Evolutionary conservation across 2,329 filamentous ascomycete species (phyloP).

Genomic region (Talaromyces sp.): DNA sequence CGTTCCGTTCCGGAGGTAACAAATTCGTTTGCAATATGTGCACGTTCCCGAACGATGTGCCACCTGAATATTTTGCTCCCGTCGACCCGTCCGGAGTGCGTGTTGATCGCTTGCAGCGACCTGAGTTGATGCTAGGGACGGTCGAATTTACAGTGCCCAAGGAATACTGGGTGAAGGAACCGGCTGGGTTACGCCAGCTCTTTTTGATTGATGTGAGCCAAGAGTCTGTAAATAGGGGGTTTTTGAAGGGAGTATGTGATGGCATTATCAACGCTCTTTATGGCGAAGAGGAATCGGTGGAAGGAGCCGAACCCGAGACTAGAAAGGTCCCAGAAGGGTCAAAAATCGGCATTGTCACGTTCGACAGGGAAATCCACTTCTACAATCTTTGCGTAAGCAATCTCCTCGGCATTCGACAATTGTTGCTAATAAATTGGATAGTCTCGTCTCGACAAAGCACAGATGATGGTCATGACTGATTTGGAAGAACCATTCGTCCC

Average conservation of each 20-base stretch:
- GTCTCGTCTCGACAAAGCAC: slow-evolving; percentile 76
- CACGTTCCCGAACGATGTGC: slow-evolving; percentile 92
- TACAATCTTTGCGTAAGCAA: slow-evolving; percentile 82
- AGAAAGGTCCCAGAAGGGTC: slow-evolving; percentile 69
- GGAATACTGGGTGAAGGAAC: slow-evolving; percentile 97
- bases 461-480: slow-evolving; percentile 99
- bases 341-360: slow-evolving; percentile 93
- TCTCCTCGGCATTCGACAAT: slow-evolving; percentile 18
- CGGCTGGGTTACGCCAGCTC: slow-evolving; percentile 80
- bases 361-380: slow-evolving; percentile 95
- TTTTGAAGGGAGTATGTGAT: slow-evolving; percentile 84
- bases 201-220: slow-evolving; percentile 94
- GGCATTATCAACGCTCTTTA: slow-evolving; percentile 85
- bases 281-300: slow-evolving; percentile 58
- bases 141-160: slow-evolving; percentile 97
- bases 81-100: slow-evolving; percentile 83
- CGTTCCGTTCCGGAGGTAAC: slow-evolving; percentile 88
- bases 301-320: slow-evolving; percentile 48
- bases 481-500: slow-evolving; percentile 95
- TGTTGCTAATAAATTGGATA: slow-evolving; percentile 39
- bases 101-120: slow-evolving; percentile 82
- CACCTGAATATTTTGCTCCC: slow-evolving; percentile 88
- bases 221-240: slow-evolving; percentile 86
- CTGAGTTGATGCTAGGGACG: slow-evolving; percentile 85
- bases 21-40: slow-evolving; percentile 99